Conservation (phyloP, 495 filamentous ascomycete genomes). For the Penicillium egyptiacum region DNA sequence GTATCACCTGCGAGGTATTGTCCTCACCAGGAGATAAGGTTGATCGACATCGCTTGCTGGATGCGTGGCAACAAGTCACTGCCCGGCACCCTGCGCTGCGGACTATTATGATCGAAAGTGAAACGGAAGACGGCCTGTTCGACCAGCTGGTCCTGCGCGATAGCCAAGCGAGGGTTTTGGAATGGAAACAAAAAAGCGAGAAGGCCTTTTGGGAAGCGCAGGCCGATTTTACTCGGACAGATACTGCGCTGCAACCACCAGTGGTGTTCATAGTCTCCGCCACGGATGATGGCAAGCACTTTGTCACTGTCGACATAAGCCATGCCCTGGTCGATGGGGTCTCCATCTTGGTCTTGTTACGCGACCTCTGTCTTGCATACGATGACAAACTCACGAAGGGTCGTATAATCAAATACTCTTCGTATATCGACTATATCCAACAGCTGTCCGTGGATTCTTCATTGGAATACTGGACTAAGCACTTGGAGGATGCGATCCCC, state of each 20-base stretch:
- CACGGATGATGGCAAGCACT: slow-evolving; percentile 18
- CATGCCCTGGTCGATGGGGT: neutral
- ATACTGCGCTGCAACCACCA: neutral
- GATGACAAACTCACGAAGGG: slow-evolving; percentile 7
- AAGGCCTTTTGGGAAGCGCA: neutral
- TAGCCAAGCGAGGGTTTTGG: neutral
- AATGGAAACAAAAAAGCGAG: neutral
- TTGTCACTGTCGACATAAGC: slow-evolving; percentile 5
- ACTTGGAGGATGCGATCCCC: slow-evolving; percentile 39
- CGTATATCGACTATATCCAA: slow-evolving; percentile 46
- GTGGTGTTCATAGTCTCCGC: slow-evolving; percentile 40
- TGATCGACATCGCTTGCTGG: neutral
- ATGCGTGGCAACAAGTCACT: neutral
- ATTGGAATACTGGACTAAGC: slow-evolving; percentile 43
- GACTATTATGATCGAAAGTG: neutral
- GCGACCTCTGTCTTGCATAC: neutral
- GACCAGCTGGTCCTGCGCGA: slow-evolving; percentile 19
- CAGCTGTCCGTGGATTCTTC: slow-evolving; percentile 38
- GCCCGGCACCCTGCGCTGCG: neutral
- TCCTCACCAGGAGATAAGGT: neutral
- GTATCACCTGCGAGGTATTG: slow-evolving; percentile 10
- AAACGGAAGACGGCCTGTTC: slow-evolving; percentile 17
- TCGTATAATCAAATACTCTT: slow-evolving; percentile 18
- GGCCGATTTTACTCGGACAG: neutral
- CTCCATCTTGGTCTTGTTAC: neutral